Base-by-base conservation (phyloP, 2,329 filamentous ascomycete species). In the Fusarium chaquense region DNA sequence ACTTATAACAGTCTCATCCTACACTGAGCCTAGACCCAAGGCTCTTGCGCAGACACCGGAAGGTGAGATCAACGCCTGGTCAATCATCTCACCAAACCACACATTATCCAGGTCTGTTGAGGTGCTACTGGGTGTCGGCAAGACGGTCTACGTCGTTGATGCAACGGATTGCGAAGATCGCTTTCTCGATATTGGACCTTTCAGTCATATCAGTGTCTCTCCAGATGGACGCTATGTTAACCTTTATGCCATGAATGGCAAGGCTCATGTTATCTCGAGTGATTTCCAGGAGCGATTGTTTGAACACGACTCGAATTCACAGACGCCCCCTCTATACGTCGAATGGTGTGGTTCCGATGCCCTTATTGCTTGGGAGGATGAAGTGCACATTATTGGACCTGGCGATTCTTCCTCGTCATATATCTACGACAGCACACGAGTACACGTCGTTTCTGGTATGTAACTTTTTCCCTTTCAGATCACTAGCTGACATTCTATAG, bases 291-390 rank as follows among this genome's bases (percentile, higher is more conserved):
- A 92, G 75, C 91, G 94, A 60, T 84, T 97, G 67, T 95, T 94
- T 77, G 94, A 98, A 80, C 95, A 98, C 77, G 90, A 97, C 75
- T 95, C 94, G 1, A 90, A 90, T 71, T 94, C 93, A 12, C 91
- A 91, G 78, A 97, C 93, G 7, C 86, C 91, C 2, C 96, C 96
- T 5, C 91, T 93, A 73, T 93, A 96, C 69, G 86, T 99, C 65
- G 91, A 96, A 74, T 99, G 96, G 96, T 99, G 96, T 78, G 96
- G 96, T 7, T 95, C 96, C 74, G 95, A 98, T 79, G 93, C 94
- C 16, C 92, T 97, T 30, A 89, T 99, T 73, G 94, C 94, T 1
- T 99, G 96, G 96, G 96, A 98, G 76, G 96, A 99, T 76, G 96
- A 99, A 79, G 91, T 99, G 6, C 96, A 98, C 76, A 86, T 99